Conservation (phyloP, 2,329 filamentous ascomycete genomes). For the Penicillium sumatraense region DNA sequence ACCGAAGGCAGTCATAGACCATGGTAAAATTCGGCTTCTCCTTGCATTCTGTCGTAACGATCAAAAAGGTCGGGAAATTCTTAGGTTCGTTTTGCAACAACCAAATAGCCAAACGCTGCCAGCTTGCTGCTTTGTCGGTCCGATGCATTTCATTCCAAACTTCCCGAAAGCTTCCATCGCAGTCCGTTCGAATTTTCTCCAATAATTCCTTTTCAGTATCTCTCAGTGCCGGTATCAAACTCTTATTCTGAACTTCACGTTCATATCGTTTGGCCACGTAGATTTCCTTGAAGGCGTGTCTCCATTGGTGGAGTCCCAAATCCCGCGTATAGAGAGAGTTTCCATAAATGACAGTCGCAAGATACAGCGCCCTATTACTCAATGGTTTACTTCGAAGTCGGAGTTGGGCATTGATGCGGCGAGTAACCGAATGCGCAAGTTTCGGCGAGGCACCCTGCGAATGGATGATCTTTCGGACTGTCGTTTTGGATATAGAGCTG, state of each 20-base stretch:
- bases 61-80: constrained; percentile 47
- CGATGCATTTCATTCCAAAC: constrained; percentile 31
- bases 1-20: constrained; percentile 52
- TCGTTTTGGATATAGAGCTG: neutral
- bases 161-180: constrained; percentile 30
- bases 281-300: constrained; percentile 24
- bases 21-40: constrained; percentile 44
- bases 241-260: constrained; percentile 12
- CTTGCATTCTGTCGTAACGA: constrained; percentile 40
- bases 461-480: constrained; percentile 2
- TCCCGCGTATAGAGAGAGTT: constrained; percentile 27
- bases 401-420: constrained; percentile 24
- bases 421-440: constrained; percentile 17
- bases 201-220: constrained; percentile 24
- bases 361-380: constrained; percentile 20
- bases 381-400: constrained; percentile 23
- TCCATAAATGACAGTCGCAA: constrained; percentile 26
- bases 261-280: constrained; percentile 26
- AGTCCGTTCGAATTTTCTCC: constrained; percentile 27
- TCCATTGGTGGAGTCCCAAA: constrained; percentile 30
- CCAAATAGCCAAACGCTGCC: constrained; percentile 52
- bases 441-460: constrained; percentile 9
- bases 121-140: constrained; percentile 33
- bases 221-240: constrained; percentile 20
- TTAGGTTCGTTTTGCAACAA: constrained; percentile 47